Base-by-base conservation (phyloP, 1,284 basidiomycete genomes). In the Rhodotorula sp. region DNA sequence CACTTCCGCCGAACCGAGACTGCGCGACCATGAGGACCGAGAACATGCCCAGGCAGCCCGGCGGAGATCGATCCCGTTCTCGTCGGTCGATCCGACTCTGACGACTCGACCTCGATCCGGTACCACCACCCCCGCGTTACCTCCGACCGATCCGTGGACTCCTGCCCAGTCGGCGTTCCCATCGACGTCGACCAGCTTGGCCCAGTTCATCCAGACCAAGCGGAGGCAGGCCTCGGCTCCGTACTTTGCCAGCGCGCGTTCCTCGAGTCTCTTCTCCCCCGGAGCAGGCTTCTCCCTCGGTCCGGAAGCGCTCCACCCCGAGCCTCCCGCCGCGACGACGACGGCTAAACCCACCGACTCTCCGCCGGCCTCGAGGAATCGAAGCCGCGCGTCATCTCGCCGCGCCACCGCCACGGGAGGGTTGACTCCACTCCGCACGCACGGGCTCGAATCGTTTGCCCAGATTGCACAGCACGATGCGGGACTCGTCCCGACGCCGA, bases 141-240 rank as follows among this genome's bases (percentile, higher is more conserved):
- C 61, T 7, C 65, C 67, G 15, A 62, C 67, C 15, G 68, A 67
- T 19, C 68, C 68, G 0, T 23, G 34, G 4, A 62, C 69, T 2
- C 60, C 64, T 12, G 72, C 69, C 2, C 66, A 58, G n/a, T 57
- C 56, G 7, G 64, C 62, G 18, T 71, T 64, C 54, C 62, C 70
- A 2, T 48, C 54, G 14, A 68, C 64, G 3, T 66, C 66, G 31
- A 57, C 67, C n/a, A 60, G 66, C 3, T 58, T 78, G 47, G 72
- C 74, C 12, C 72, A 76, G 48, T 62, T 77, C 47, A 78, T 78
- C 34, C 72, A 76, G 62, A 72, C 77, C 59, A 75, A 74, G 50
- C 70, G 77, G 2, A 62, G 77, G 6, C 73, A 77, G 48, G 77
- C 76, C 12, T 76, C 74, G 23, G 77, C 74, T 14, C 77, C 77